These are phyloP conservation scores for Setaria viridis DNA, from an alignment of 202 grass and related monocot genomes.

Conservation along the genomic window DNA sequence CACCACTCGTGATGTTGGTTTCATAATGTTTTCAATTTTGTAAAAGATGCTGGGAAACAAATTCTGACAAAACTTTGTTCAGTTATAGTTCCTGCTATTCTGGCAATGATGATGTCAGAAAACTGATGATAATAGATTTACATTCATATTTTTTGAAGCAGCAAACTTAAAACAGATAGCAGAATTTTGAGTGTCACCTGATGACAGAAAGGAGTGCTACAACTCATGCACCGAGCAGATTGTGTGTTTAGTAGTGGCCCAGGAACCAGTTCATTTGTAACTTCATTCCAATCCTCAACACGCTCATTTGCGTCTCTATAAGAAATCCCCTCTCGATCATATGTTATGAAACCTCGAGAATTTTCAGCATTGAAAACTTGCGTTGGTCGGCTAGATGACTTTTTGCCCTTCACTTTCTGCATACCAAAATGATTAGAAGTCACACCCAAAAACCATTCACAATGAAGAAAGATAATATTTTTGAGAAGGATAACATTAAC, in stretches of 20 bases:
- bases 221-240: conserved; percentile 71
- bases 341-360: conserved; percentile 49
- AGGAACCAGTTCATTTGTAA: conserved; percentile 49
- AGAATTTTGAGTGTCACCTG: conserved; percentile 51
- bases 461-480: neutral
- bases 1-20: neutral
- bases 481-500: neutral
- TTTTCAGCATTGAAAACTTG: conserved; percentile 48
- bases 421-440: conserved; percentile 32
- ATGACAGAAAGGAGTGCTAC: conserved; percentile 78
- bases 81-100: neutral
- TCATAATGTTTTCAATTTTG: conserved; percentile 3
- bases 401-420: conserved; percentile 23
- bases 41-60: neutral
- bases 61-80: neutral
- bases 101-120: neutral
- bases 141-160: neutral
- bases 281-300: conserved; percentile 67
- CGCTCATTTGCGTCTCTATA: conserved; percentile 55
- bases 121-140: neutral
- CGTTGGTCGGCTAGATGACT: conserved; percentile 33
- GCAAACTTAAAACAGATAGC: neutral
- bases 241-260: conserved; percentile 59
- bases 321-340: conserved; percentile 42
- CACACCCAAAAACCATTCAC: neutral